These are phyloP conservation scores for Sanghuangporus sanghuang DNA, from an alignment of 1,284 basidiomycete genomes.

Conservation along the genomic window DNA sequence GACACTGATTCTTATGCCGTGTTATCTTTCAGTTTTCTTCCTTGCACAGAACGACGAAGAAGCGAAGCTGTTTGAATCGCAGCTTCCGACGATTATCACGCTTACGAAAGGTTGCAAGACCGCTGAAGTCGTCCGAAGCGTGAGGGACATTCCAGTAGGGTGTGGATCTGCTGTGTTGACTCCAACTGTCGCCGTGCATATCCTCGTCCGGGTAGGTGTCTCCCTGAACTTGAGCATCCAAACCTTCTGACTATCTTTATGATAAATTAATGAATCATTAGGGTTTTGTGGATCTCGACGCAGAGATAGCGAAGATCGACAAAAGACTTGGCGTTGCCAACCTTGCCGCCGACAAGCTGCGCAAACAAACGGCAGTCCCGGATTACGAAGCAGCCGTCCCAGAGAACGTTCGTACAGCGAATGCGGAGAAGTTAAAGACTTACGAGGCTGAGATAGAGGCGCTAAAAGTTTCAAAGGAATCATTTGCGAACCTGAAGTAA, in stretches of 20 bases:
- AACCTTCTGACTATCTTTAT: neutral
- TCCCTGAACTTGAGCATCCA: neutral
- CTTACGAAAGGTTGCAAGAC: constrained; percentile 88
- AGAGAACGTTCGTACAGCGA: constrained; percentile 65
- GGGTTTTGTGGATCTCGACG: constrained; percentile 82
- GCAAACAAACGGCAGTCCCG: constrained; percentile 66
- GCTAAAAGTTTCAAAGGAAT: constrained; percentile 50
- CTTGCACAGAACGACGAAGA: constrained; percentile 65
- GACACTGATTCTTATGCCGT: neutral
- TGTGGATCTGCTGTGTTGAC: constrained; percentile 85
- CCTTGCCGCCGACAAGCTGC: constrained; percentile 70
- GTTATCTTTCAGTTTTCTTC: constrained; percentile 61
- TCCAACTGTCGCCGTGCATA: constrained; percentile 69
- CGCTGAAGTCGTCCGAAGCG: constrained; percentile 43
- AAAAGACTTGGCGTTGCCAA: constrained; percentile 78
- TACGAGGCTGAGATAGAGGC: constrained; percentile 61
- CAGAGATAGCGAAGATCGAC: constrained; percentile 81
- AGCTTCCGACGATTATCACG: constrained; percentile 72
- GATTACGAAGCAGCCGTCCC: constrained; percentile 82
- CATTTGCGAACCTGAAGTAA: constrained; percentile 46
- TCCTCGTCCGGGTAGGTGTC: constrained; percentile 73
- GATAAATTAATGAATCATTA: constrained; percentile 25
- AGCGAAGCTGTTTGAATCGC: constrained; percentile 62
- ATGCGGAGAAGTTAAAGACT: constrained; percentile 73
- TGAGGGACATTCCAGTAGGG: constrained; percentile 73